Evolutionary conservation across 257 asterid species (phyloP).

Genomic region (Leonotis leonurus): DNA sequence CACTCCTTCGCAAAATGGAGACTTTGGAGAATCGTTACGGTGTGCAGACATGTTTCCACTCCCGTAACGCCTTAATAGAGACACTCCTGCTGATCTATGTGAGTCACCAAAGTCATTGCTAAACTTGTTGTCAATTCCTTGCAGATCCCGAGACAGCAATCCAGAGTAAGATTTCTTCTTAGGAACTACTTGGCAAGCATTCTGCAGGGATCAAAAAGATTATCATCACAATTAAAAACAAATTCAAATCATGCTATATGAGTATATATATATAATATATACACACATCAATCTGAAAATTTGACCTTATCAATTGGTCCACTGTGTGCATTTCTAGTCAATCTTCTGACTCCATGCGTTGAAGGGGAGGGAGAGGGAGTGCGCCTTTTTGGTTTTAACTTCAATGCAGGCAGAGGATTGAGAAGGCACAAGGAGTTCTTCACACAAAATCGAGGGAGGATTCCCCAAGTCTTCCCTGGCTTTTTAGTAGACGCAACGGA

Average conservation of each 20-base stretch:
- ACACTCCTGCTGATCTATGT: constrained; percentile 40
- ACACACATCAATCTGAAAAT: neutral
- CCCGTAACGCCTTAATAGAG: constrained; percentile 66
- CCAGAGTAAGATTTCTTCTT: constrained; percentile 74
- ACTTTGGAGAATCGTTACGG: constrained; percentile 63
- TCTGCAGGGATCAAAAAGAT: constrained; percentile 41
- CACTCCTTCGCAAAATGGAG: constrained; percentile 70
- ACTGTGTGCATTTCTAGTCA: constrained; percentile 69
- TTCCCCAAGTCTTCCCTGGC: constrained; percentile 65
- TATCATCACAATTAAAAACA: neutral
- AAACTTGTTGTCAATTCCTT: constrained; percentile 29
- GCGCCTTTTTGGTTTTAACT: constrained; percentile 44
- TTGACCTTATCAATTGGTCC: constrained; percentile 93
- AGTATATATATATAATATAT: too few relatives aligned
- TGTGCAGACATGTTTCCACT: constrained; percentile 78
- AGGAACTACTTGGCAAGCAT: constrained; percentile 36
- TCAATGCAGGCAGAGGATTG: constrained; percentile 61
- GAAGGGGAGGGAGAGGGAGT: constrained; percentile 50
- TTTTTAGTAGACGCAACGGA: constrained; percentile 38
- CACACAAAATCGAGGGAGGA: constrained; percentile 72
- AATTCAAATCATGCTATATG: neutral
- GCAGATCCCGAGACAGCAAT: constrained; percentile 52
- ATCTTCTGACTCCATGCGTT: constrained; percentile 35
- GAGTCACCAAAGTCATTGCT: constrained; percentile 29
- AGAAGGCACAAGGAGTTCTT: constrained; percentile 66